A percentile compares a stretch with the other conserved stretches of the same genome.
Conservation (phyloP, 2,329 filamentous ascomycete genomes). For the Ophiognomonia clavigignenti-juglandacearum region DNA sequence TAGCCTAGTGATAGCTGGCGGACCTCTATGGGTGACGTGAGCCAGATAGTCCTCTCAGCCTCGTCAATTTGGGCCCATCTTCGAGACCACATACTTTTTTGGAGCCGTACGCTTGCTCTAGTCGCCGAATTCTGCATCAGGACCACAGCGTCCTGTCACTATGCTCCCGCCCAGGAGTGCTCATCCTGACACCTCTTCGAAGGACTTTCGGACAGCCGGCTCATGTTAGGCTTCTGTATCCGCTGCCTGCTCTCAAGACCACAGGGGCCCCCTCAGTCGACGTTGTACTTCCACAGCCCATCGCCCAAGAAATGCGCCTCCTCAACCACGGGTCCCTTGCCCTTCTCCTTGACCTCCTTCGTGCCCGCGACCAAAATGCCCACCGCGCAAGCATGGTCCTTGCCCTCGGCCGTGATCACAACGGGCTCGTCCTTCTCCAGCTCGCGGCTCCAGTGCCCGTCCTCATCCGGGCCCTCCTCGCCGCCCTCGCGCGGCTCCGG, state of each 20-base stretch:
- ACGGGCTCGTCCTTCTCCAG: slow-evolving; percentile 78
- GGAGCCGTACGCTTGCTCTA: no score
- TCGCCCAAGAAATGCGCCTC: slow-evolving; percentile 91
- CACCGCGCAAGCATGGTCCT: slow-evolving; percentile 84
- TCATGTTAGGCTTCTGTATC: not conserved
- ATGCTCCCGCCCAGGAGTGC: not conserved
- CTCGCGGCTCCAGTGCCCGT: slow-evolving; percentile 59
- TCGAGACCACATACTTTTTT: no score
- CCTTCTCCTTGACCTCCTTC: slow-evolving; percentile 86
- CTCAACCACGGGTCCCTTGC: slow-evolving; percentile 91
- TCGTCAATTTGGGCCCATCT: not conserved
- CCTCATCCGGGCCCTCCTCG: slow-evolving; percentile 41
- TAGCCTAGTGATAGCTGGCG: no score
- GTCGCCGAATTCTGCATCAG: no score
- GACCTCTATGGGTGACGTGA: no score
- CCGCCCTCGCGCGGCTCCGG: slow-evolving; percentile 48
- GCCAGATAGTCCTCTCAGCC: no score
- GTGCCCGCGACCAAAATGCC: slow-evolving; percentile 81
- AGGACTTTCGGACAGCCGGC: not conserved
- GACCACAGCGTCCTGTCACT: no score
- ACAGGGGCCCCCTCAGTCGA: slow-evolving; percentile 34
- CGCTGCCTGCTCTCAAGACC: not conserved
- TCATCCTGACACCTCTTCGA: not conserved
- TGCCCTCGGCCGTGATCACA: slow-evolving; percentile 87
- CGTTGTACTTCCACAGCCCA: slow-evolving; percentile 74